A percentile compares a stretch with the other conserved stretches of the same genome.
Evolutionary conservation across 176 grass and related monocot species (phyloP).

Genomic region (Microstegium vimineum): DNA sequence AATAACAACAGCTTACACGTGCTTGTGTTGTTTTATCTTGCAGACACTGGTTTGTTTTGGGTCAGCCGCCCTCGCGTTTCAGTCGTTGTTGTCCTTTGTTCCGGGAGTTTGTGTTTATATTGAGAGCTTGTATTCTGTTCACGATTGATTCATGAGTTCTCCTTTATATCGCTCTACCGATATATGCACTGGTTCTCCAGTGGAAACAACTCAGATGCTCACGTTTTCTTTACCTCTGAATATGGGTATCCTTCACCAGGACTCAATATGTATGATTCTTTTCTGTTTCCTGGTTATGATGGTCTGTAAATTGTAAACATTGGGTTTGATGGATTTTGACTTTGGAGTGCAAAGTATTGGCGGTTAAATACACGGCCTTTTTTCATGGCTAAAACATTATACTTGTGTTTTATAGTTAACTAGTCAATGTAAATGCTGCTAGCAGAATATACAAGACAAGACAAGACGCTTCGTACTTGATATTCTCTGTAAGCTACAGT

Average conservation of each 20-base stretch:
- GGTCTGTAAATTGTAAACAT: constrained; percentile 34
- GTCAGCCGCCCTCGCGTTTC: constrained; percentile 10
- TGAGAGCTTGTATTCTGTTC: neutral
- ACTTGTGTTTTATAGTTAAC: neutral
- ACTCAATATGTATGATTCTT: constrained; percentile 1
- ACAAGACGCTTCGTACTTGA: neutral
- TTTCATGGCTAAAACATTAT: neutral
- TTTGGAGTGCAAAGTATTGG: constrained; percentile 23
- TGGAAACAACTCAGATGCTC: constrained; percentile 24
- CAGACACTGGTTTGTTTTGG: constrained; percentile 24
- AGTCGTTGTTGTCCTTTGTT: neutral
- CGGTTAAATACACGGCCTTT: neutral
- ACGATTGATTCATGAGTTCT: neutral
- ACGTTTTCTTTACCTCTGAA: neutral
- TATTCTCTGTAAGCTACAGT: neutral
- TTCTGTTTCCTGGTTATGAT: constrained; percentile 12
- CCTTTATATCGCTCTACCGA: neutral
- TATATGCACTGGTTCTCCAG: neutral
- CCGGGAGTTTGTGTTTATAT: constrained; percentile 11
- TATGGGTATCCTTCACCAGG: constrained; percentile 20
- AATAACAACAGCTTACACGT: neutral
- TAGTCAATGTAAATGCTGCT: neutral
- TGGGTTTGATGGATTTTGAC: constrained; percentile 31
- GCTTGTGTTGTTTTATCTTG: neutral
- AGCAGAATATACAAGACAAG: neutral